phyloP scores from a whole-genome alignment of 2,329 filamentous ascomycete genomes.

The Amauroascus niger region DNA sequence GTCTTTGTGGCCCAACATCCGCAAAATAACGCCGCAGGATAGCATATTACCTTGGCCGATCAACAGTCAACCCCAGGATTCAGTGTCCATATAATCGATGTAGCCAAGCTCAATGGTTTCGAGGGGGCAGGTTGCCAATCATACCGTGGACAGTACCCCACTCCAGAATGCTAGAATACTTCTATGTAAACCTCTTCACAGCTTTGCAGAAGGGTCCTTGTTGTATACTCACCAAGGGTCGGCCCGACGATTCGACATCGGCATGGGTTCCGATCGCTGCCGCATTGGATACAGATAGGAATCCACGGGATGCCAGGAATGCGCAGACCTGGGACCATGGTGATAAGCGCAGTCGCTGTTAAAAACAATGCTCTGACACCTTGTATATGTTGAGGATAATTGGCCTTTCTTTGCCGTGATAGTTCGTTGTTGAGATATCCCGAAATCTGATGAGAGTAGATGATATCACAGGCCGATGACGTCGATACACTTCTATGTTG shows the following conservation, averaged over 20 bases:
- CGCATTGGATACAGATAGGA: constrained; percentile 46
- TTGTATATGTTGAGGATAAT: no score
- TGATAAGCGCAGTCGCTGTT: not conserved
- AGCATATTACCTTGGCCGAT: constrained; percentile 38
- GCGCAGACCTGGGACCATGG: not conserved
- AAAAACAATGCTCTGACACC: not conserved
- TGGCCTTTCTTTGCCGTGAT: no score
- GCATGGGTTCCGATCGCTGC: constrained; percentile 48
- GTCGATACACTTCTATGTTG: not conserved
- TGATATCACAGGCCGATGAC: constrained; percentile 1
- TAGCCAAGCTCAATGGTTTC: not conserved
- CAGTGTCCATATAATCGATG: not conserved
- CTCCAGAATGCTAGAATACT: constrained; percentile 7
- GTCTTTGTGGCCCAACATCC: constrained; percentile 46
- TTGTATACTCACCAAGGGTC: constrained; percentile 36
- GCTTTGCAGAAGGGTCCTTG: not conserved
- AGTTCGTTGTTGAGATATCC: no score
- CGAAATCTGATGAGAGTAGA: not conserved
- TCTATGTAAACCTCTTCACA: not conserved
- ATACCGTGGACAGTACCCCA: constrained; percentile 32
- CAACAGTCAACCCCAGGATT: not conserved
- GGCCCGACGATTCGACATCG: constrained; percentile 49
- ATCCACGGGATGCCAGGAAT: constrained; percentile 6
- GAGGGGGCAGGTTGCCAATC: constrained; percentile 35
- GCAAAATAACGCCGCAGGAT: constrained; percentile 47